These are phyloP conservation scores for Aspergillus olivimuriae DNA, from an alignment of 495 filamentous ascomycete species.

Conservation along the genomic window DNA sequence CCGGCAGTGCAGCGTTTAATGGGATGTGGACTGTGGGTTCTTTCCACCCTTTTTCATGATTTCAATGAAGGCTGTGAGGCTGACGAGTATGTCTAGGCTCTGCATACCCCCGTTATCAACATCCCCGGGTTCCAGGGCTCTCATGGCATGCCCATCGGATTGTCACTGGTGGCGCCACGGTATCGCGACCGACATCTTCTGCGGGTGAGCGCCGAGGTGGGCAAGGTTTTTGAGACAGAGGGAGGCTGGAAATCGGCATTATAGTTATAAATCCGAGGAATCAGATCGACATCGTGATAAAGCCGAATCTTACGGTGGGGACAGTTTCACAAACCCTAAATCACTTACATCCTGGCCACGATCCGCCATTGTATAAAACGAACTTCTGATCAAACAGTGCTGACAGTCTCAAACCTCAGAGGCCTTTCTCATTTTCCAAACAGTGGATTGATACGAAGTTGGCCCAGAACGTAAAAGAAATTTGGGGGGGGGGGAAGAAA, in stretches of 20 bases:
- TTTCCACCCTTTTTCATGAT: not conserved
- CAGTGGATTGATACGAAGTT: too few species aligned
- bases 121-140: constrained; percentile 7
- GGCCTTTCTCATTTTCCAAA: too few species aligned
- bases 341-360: too few species aligned
- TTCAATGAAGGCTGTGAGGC: not conserved
- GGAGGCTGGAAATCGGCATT: constrained; percentile 7
- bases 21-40: constrained; percentile 11
- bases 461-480: too few species aligned
- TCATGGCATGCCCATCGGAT: constrained; percentile 6
- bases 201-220: constrained; percentile 2
- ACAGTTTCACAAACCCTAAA: too few species aligned
- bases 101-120: constrained; percentile 11
- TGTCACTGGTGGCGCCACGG: constrained; percentile 6
- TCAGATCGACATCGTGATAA: too few species aligned
- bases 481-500: too few species aligned
- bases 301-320: too few species aligned
- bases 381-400: too few species aligned
- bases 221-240: constrained; percentile 4
- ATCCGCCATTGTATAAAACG: too few species aligned
- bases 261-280: not conserved
- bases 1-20: constrained; percentile 12
- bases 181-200: constrained; percentile 6
- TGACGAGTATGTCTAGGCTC: too few species aligned
- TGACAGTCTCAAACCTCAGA: too few species aligned